phyloP scores from a whole-genome alignment of 2,329 filamentous ascomycete species.

The Pestalotiopsis sp. region DNA sequence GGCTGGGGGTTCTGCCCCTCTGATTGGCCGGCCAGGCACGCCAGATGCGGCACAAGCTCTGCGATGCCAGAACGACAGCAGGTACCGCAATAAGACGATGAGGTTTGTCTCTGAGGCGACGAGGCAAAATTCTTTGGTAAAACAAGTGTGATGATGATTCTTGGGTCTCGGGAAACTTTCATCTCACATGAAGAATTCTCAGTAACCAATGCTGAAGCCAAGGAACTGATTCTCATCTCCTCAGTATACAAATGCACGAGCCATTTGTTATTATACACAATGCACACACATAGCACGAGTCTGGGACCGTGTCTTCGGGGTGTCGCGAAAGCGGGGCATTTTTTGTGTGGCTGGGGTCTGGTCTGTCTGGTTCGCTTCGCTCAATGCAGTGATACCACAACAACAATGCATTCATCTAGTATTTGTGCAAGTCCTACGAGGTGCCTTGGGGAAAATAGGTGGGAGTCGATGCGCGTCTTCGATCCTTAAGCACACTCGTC shows the following conservation, averaged over 20 bases:
- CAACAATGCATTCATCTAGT: neutral
- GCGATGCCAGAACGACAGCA: neutral
- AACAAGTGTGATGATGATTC: neutral
- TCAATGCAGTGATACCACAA: neutral
- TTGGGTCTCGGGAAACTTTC: neutral
- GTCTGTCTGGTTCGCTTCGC: neutral
- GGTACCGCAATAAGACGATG: neutral
- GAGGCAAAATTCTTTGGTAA: neutral
- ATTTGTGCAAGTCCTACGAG: neutral
- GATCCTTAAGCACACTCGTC: too few relatives aligned
- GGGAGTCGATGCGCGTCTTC: too few relatives aligned
- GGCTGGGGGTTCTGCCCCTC: neutral
- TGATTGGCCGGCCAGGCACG: slow-evolving; percentile 1
- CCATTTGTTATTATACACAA: neutral
- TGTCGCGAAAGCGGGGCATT: neutral
- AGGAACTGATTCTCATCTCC: neutral
- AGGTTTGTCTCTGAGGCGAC: neutral
- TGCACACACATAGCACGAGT: neutral
- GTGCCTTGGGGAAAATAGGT: neutral
- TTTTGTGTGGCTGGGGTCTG: neutral
- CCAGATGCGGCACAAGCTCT: slow-evolving; percentile 2
- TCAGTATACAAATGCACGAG: neutral
- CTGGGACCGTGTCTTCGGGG: neutral
- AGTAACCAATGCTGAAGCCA: neutral
- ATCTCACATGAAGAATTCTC: neutral